Percentiles rank a stretch among this genome's conserved stretches.
Evolutionary conservation across 169 alveolate genomes (phyloP).

Genomic region (Plasmodium chabaudi): DNA sequence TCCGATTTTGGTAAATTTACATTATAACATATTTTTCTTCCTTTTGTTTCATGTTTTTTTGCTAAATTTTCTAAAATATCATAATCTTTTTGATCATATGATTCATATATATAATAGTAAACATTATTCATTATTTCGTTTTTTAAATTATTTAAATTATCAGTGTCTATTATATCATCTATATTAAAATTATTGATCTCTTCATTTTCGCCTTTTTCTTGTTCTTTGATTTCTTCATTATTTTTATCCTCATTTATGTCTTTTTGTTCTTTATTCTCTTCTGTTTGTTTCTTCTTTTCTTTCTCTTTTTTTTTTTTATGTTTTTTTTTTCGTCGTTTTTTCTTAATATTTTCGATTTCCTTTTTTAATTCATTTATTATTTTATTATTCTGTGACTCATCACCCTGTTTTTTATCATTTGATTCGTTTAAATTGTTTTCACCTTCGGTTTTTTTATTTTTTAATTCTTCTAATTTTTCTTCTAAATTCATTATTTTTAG

Average conservation of each 20-base stretch:
- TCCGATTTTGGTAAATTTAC: conserved; percentile 51
- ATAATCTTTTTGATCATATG: conserved; percentile 68
- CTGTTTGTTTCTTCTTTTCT: neutral
- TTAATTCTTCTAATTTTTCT: conserved; percentile 48
- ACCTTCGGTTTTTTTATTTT: conserved; percentile 5
- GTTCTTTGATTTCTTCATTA: neutral
- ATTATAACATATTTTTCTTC: conserved; percentile 38
- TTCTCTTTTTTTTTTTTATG: conserved; percentile 4
- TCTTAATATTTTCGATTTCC: conserved; percentile 42
- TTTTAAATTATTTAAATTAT: conserved; percentile 47
- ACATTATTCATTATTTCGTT: conserved; percentile 58
- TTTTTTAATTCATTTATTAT: conserved; percentile 43
- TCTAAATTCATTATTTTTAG: conserved; percentile 36
- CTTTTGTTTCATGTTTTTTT: conserved; percentile 64
- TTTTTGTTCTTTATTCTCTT: conserved; percentile 10
- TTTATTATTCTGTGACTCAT: conserved; percentile 1
- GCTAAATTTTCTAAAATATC: conserved; percentile 57
- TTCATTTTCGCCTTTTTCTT: neutral
- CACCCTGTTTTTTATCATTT: conserved; percentile 16
- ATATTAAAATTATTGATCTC: conserved; percentile 2
- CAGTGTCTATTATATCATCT: conserved; percentile 38
- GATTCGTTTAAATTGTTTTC: neutral
- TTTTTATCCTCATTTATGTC: neutral
- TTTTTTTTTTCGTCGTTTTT: conserved; percentile 3
- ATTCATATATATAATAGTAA: conserved; percentile 70